A percentile compares a stretch with the other conserved stretches of the same genome.
These are phyloP conservation scores for Xerocomellus intermedius DNA, from an alignment of 768 basidiomycete genomes.

Conservation along the genomic window DNA sequence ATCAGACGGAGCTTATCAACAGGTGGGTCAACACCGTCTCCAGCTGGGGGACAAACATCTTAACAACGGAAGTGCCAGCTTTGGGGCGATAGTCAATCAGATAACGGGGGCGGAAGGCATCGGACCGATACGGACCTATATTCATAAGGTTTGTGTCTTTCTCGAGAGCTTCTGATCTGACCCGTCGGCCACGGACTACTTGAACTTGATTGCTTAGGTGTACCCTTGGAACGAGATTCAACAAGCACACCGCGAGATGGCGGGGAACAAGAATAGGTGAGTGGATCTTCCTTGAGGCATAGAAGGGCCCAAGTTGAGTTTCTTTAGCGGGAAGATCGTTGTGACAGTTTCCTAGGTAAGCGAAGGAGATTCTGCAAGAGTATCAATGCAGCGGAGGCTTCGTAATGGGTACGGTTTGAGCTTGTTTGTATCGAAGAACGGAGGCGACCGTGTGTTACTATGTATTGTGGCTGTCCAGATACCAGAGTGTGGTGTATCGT, in stretches of 20 bases:
- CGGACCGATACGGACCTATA: conserved; percentile 67
- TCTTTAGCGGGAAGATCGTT: conserved; percentile 34
- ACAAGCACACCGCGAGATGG: conserved; percentile 83
- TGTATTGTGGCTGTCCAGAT: background rate
- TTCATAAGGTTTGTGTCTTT: conserved; percentile 62
- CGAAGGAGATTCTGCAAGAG: conserved; percentile 9
- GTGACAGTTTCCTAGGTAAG: conserved; percentile 23
- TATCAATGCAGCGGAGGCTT: background rate
- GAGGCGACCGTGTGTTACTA: background rate
- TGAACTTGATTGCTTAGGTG: conserved; percentile 43
- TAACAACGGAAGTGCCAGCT: conserved; percentile 35
- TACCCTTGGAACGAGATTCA: conserved; percentile 80
- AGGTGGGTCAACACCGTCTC: conserved; percentile 39
- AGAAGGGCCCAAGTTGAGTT: background rate
- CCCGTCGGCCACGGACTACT: conserved; percentile 12
- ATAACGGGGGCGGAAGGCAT: conserved; percentile 57
- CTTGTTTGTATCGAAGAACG: conserved; percentile 5
- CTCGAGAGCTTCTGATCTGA: conserved; percentile 10
- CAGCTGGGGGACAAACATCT: background rate
- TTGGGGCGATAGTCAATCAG: conserved; percentile 53
- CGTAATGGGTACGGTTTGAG: conserved; percentile 3
- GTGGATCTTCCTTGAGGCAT: conserved; percentile 12
- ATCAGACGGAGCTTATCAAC: conserved; percentile 71
- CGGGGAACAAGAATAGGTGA: conserved; percentile 60
- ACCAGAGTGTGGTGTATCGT: background rate